Conservation (phyloP, 2,329 filamentous ascomycete genomes). For the Calonectria pseudoreteaudii region DNA sequence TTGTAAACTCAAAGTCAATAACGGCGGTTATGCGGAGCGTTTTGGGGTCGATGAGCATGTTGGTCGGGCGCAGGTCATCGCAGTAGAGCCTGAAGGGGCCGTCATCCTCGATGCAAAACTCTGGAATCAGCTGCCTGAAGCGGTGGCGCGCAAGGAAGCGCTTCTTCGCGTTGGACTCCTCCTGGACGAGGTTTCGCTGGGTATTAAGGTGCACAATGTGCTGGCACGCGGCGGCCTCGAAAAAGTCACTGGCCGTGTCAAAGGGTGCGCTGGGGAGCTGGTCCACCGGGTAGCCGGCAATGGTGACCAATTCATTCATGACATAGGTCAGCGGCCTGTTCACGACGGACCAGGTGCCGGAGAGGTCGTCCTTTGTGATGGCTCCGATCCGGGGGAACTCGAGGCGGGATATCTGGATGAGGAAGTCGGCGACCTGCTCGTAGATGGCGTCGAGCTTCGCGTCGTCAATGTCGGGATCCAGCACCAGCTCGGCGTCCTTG, state of each 20-base stretch:
- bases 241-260: constrained; percentile 46
- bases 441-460: constrained; percentile 38
- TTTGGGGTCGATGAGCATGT: constrained; percentile 52
- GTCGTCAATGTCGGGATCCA: constrained; percentile 37
- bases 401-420: constrained; percentile 47
- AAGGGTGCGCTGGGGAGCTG: constrained; percentile 47
- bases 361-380: constrained; percentile 42
- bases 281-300: constrained; percentile 45
- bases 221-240: constrained; percentile 42
- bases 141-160: constrained; percentile 49
- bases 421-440: constrained; percentile 38
- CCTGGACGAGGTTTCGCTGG: constrained; percentile 47
- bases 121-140: constrained; percentile 47
- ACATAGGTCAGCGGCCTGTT: constrained; percentile 53
- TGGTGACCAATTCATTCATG: constrained; percentile 52
- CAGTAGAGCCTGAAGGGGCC: constrained; percentile 53
- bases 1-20: constrained; percentile 55
- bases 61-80: constrained; percentile 51
- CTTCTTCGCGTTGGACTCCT: constrained; percentile 40
- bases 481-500: constrained; percentile 36
- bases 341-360: constrained; percentile 45
- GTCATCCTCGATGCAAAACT: constrained; percentile 44
- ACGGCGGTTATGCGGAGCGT: constrained; percentile 51
- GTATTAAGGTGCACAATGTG: constrained; percentile 43
- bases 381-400: constrained; percentile 48